Conservation (phyloP, 179 eudicot species). For the Silene noctiflora region DNA sequence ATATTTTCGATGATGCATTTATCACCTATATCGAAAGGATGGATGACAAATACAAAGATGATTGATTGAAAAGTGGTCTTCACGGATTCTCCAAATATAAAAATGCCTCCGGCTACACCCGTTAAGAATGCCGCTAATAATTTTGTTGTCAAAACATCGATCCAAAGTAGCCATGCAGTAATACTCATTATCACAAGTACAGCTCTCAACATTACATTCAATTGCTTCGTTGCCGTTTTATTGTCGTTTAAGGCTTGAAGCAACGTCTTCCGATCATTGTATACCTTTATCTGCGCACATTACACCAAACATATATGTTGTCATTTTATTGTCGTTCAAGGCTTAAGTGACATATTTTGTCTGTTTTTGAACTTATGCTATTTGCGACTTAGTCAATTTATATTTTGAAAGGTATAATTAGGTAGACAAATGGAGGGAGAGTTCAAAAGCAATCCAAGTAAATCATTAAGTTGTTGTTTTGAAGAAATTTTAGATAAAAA, state of each 20-base stretch:
- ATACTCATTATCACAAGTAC: background rate
- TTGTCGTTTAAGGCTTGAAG: slow-evolving; percentile 10
- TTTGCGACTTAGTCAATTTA: no score
- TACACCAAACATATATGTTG: no score
- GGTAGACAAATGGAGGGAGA: no score
- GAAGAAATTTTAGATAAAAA: no score
- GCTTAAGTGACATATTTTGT: no score
- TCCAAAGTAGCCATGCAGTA: slow-evolving; percentile 10
- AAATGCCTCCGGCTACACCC: background rate
- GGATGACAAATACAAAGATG: slow-evolving; percentile 15
- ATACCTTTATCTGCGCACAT: background rate
- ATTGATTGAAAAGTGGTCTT: slow-evolving; percentile 9
- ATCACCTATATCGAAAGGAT: slow-evolving; percentile 19
- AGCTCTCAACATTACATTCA: background rate
- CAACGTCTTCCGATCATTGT: background rate
- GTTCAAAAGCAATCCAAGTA: no score
- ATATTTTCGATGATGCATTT: slow-evolving; percentile 9
- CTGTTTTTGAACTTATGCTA: no score
- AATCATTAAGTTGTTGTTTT: no score
- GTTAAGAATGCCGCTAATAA: slow-evolving; percentile 5
- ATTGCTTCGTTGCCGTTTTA: slow-evolving; percentile 7
- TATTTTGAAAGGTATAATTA: no score
- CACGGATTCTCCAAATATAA: slow-evolving; percentile 4
- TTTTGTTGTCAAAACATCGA: slow-evolving; percentile 3
- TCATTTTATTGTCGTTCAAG: no score